Conservation (phyloP, 768 basidiomycete species). For the Suillus fuscotomentosus region DNA sequence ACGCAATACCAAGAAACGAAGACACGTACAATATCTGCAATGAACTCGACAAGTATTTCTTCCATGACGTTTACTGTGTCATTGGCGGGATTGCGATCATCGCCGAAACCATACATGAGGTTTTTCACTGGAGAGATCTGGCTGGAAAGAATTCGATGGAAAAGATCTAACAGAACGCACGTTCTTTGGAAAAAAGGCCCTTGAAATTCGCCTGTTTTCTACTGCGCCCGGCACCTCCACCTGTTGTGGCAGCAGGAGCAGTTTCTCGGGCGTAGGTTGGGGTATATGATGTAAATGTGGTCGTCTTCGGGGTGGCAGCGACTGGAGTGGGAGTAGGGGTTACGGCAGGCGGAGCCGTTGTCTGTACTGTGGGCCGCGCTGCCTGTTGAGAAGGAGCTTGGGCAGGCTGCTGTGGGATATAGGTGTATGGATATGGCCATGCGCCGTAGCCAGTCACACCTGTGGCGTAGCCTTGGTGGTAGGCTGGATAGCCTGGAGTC, state of each 20-base stretch:
- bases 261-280: conserved; percentile 52
- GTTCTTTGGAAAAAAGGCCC: conserved; percentile 78
- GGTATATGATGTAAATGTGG: conserved; percentile 58
- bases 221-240: conserved; percentile 44
- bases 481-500: conserved; percentile 49
- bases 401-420: conserved; percentile 43
- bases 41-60: conserved; percentile 88
- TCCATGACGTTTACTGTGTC: conserved; percentile 93
- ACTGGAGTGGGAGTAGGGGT: conserved; percentile 30
- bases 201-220: conserved; percentile 68
- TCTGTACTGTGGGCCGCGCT: conserved; percentile 28
- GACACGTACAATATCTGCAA: conserved; percentile 78
- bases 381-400: conserved; percentile 25
- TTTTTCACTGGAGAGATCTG: conserved; percentile 57
- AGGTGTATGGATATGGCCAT: conserved; percentile 71
- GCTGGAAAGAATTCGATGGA: conserved; percentile 11
- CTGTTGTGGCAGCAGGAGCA: conserved; percentile 36
- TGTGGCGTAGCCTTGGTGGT: conserved; percentile 49
- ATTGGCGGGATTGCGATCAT: conserved; percentile 82
- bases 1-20: conserved; percentile 10
- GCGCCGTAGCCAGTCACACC: conserved; percentile 67
- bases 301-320: conserved; percentile 33
- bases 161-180: conserved; percentile 42
- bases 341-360: conserved; percentile 25
- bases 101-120: conserved; percentile 93